Evolutionary conservation across 139 green algal species (phyloP), one percentile per base, ranked within the genome.

Genomic region (Nannochloris sp.): DNA sequence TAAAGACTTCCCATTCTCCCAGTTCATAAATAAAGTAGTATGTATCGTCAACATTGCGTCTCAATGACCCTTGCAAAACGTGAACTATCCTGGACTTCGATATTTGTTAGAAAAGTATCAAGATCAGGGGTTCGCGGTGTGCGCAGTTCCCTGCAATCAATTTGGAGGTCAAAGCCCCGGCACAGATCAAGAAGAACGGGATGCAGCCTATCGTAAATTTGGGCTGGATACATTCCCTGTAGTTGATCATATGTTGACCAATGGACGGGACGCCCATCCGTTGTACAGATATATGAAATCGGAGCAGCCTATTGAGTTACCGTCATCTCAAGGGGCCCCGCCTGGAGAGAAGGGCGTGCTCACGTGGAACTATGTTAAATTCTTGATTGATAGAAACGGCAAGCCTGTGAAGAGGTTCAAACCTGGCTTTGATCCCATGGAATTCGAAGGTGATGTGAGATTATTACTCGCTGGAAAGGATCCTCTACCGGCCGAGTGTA

Each of bases 71-170:
- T 48, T 76, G 67, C 71, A 87, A 64, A 89, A 83, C 61, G 54
- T 79, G n/a, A 85, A 89, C 64, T 87, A 85, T 37, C 64, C 84
- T 59, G 78, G 55, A 23, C 75, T 92, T 29, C 81, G 82, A 72
- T 79, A 65, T 62, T 68, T 92, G 65, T 82, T 85, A 47, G 80
- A 92, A 29, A 87, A 84, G 61, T 83, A 86, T 67, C 62, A 70
- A 14, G 44, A 35, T 32, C 39, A 90, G 27, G 89, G 89, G 23
- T 96, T 96, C 78, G 82, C 81, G 51, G 47, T 96, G 2, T 67
- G 89, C 4, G 87, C 74, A 3, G 91, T 95, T 60, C 82, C 88
- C 0, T 95, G 87, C 83, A 96, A 96, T 69, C 88, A 95, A 69
- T 93, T 91, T 77, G 82, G 80, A 19, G 82, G 80, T 34, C 89